Percentiles rank a stretch among this genome's conserved stretches.
Conservation (phyloP, 2,329 filamentous ascomycete genomes). For the Neobulgaria alba region DNA sequence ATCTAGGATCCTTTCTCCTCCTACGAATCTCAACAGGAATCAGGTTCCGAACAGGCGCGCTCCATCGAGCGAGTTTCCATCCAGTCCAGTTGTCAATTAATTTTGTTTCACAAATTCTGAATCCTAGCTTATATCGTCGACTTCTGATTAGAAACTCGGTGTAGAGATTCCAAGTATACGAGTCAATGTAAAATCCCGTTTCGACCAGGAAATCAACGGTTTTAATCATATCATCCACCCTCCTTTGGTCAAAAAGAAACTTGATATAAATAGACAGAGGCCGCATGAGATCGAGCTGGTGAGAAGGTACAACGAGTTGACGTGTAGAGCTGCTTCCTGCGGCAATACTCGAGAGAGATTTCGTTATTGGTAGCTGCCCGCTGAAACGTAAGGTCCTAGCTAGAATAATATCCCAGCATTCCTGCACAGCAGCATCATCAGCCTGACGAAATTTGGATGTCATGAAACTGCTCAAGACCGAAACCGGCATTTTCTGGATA, state of each 20-base stretch:
- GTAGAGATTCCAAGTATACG: conserved; percentile 72
- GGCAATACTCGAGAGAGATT: too few species aligned
- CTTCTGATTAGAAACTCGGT: conserved; percentile 58
- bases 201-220: conserved; percentile 40
- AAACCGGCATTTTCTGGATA: conserved; percentile 37
- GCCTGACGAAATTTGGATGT: conserved; percentile 48
- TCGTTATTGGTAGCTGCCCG: too few species aligned
- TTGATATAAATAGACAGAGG: conserved; percentile 41
- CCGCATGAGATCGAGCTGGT: conserved; percentile 34
- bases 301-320: conserved; percentile 10
- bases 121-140: conserved; percentile 56
- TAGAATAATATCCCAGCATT: conserved; percentile 58
- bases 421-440: conserved; percentile 51
- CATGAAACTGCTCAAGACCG: conserved; percentile 56
- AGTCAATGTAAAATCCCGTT: conserved; percentile 66
- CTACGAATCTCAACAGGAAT: conserved; percentile 20
- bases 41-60: conserved; percentile 17
- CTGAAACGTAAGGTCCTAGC: too few species aligned
- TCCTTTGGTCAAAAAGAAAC: conserved; percentile 43
- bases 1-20: conserved; percentile 14
- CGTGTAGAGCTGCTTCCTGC: too few species aligned
- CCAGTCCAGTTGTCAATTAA: conserved; percentile 75
- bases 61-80: conserved; percentile 41
- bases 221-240: conserved; percentile 41
- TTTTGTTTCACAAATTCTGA: conserved; percentile 62